Evolutionary conservation across 768 basidiomycete genomes (phyloP).

Genomic region (Roridomyces roridus): DNA sequence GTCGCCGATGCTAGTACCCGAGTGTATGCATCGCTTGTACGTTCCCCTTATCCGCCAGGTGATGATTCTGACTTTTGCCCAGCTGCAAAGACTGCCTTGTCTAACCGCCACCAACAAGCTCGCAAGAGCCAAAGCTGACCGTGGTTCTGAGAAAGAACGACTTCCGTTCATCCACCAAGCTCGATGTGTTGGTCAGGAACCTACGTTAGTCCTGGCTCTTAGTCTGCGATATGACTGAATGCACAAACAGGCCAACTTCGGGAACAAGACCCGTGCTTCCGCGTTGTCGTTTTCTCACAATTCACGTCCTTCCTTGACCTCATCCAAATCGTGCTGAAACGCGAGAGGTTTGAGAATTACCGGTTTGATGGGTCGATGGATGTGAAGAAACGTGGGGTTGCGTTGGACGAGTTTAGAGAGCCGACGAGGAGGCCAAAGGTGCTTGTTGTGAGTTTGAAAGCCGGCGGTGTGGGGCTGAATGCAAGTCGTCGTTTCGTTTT

Average conservation of each 20-base stretch:
- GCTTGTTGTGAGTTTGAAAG: slow-evolving; percentile 81
- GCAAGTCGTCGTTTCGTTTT: slow-evolving; percentile 43
- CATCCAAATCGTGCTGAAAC: slow-evolving; percentile 72
- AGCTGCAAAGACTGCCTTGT: slow-evolving; percentile 94
- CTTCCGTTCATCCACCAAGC: slow-evolving; percentile 90
- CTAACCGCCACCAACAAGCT: slow-evolving; percentile 46
- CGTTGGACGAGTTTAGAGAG: slow-evolving; percentile 79
- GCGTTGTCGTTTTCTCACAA: slow-evolving; percentile 89
- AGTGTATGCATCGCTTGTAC: slow-evolving; percentile 81
- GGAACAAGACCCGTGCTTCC: slow-evolving; percentile 77
- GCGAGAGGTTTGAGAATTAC: slow-evolving; percentile 71
- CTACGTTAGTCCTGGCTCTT: slow-evolving; percentile 59
- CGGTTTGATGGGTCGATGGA: slow-evolving; percentile 95
- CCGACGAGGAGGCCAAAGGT: slow-evolving; percentile 76
- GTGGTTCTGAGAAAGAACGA: slow-evolving; percentile 78
- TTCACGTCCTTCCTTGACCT: slow-evolving; percentile 89
- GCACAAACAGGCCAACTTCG: slow-evolving; percentile 57
- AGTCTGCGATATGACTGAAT: not conserved
- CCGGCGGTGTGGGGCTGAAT: slow-evolving; percentile 92
- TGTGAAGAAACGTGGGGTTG: slow-evolving; percentile 77
- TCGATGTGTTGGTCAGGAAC: slow-evolving; percentile 80
- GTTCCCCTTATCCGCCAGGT: slow-evolving; percentile 15
- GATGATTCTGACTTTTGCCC: not conserved
- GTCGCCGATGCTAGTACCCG: slow-evolving; percentile 68
- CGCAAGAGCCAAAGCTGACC: slow-evolving; percentile 45